A percentile compares a stretch with the other conserved stretches of the same genome.
phyloP scores from a whole-genome alignment of 371 early-diverging fungal species.

The Rhizopus sp. region DNA sequence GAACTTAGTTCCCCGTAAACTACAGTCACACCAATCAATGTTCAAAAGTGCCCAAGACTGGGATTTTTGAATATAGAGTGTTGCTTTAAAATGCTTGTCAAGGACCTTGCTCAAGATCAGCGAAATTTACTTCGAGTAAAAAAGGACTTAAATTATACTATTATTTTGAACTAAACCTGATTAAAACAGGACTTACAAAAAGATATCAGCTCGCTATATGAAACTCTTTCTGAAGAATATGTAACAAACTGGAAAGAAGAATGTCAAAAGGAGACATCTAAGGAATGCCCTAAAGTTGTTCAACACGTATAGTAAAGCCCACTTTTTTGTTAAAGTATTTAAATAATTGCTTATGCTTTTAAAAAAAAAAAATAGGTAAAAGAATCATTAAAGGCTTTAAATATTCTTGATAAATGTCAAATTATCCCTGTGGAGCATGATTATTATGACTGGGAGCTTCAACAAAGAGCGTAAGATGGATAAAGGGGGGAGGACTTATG shows the following conservation, averaged over 20 bases:
- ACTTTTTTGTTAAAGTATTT: background rate
- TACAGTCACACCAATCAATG: too few species aligned
- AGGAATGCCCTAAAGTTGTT: slow-evolving; percentile 29
- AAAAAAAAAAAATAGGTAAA: slow-evolving; percentile 27
- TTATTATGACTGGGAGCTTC: slow-evolving; percentile 79
- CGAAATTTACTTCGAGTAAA: slow-evolving; percentile 17
- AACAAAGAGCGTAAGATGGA: slow-evolving; percentile 59
- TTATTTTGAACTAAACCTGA: background rate
- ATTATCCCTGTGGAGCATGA: slow-evolving; percentile 61
- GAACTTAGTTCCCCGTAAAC: too few species aligned
- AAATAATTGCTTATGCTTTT: background rate
- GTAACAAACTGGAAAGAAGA: slow-evolving; percentile 20
- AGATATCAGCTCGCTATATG: slow-evolving; percentile 28
- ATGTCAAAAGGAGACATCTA: slow-evolving; percentile 13
- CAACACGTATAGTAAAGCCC: slow-evolving; percentile 1
- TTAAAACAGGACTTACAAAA: slow-evolving; percentile 18
- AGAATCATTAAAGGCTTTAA: slow-evolving; percentile 24
- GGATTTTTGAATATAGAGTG: too few species aligned
- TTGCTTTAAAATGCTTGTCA: slow-evolving; percentile 13
- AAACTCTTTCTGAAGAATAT: slow-evolving; percentile 22
- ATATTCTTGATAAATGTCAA: slow-evolving; percentile 35
- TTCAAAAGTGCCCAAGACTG: too few species aligned
- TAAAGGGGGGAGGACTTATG: background rate
- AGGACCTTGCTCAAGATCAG: slow-evolving; percentile 16
- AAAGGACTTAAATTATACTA: background rate